Conservation (phyloP, 495 filamentous ascomycete species). For the Xylaria grammica region DNA sequence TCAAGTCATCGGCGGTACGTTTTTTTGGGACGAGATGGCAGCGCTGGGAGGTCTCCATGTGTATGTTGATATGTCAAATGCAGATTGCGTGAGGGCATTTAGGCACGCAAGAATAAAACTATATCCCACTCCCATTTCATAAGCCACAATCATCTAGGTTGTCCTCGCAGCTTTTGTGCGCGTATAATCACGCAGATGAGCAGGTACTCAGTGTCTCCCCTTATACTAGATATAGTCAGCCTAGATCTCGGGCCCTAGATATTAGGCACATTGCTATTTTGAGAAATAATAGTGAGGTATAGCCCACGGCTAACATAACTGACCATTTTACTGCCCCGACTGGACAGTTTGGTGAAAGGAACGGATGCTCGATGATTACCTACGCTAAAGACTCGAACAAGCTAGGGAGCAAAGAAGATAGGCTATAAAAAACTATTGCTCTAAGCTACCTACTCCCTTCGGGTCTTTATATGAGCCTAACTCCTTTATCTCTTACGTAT, state of each 20-base stretch:
- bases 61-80: slow-evolving; percentile 2
- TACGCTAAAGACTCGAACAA: too few species aligned
- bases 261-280: neutral
- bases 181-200: neutral
- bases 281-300: too few species aligned
- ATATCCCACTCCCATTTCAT: slow-evolving; percentile 2
- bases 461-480: too few species aligned
- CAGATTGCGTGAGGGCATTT: neutral
- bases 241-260: neutral
- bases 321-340: too few species aligned
- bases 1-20: neutral
- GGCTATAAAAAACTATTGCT: too few species aligned
- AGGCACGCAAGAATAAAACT: slow-evolving; percentile 11
- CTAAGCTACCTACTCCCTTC: too few species aligned
- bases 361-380: too few species aligned
- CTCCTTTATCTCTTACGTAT: too few species aligned
- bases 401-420: too few species aligned
- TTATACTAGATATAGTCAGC: neutral
- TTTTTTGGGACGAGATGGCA: slow-evolving; percentile 5
- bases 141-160: neutral
- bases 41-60: neutral
- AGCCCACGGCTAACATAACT: too few species aligned
- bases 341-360: too few species aligned
- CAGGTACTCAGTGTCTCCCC: neutral
- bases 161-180: neutral